phyloP scores from a whole-genome alignment of 305 asterid species.

The Fraxinus sp. region DNA sequence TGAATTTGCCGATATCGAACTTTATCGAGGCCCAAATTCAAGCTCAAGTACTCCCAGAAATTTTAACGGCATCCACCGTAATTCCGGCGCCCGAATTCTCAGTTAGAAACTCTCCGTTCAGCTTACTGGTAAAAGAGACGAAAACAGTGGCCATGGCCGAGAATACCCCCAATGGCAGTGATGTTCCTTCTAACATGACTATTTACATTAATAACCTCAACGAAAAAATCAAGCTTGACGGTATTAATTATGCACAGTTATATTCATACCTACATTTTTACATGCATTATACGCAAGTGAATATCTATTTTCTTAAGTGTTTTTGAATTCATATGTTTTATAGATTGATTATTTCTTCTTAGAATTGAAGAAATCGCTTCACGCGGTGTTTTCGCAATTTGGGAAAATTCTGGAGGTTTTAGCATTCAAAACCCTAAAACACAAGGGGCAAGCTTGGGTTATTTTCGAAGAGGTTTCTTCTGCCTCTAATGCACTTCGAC shows the following conservation, averaged over 20 bases:
- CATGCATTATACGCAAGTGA: neutral
- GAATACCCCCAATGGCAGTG: slow-evolving; percentile 45
- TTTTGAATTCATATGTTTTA: neutral
- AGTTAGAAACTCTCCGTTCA: slow-evolving; percentile 1
- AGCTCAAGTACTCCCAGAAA: slow-evolving; percentile 9
- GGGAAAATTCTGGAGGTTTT: slow-evolving; percentile 90
- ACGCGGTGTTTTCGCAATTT: slow-evolving; percentile 93
- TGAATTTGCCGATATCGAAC: neutral
- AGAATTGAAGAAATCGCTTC: slow-evolving; percentile 91
- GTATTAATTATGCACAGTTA: slow-evolving; percentile 36
- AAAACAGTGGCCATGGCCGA: slow-evolving; percentile 61
- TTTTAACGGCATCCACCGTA: slow-evolving; percentile 6
- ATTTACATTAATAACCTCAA: slow-evolving; percentile 90
- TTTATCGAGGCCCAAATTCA: slow-evolving; percentile 9
- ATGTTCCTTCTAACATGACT: slow-evolving; percentile 61
- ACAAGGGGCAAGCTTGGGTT: slow-evolving; percentile 99
- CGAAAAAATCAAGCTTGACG: slow-evolving; percentile 95
- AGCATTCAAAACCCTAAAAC: slow-evolving; percentile 99
- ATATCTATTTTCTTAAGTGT: neutral
- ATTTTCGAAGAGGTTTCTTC: slow-evolving; percentile 81
- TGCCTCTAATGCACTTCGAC: slow-evolving; percentile 75
- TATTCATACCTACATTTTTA: neutral
- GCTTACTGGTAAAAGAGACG: slow-evolving; percentile 20
- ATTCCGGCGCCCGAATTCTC: slow-evolving; percentile 13
- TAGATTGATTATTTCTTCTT: slow-evolving; percentile 2